Percentiles rank a stretch among this genome's conserved stretches.
phyloP scores from a whole-genome alignment of 2,329 filamentous ascomycete species.

The Alternaria longipes region DNA sequence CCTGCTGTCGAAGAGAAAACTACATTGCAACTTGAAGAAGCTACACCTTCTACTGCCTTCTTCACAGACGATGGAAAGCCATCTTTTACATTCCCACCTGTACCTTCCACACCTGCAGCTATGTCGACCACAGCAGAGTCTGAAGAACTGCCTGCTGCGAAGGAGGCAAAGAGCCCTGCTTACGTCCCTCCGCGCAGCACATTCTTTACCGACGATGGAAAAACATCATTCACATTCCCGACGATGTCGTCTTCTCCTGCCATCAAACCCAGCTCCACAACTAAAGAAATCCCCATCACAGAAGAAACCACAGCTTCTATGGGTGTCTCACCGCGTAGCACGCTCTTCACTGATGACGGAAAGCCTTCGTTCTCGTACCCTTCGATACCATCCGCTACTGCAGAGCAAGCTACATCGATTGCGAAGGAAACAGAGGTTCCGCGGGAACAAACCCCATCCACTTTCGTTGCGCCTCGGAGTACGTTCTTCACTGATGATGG shows the following conservation, averaged over 20 bases:
- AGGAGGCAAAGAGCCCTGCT: background rate
- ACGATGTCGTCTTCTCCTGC: background rate
- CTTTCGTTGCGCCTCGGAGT: constrained; percentile 16
- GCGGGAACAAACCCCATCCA: background rate
- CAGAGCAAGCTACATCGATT: background rate
- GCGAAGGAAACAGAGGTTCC: background rate
- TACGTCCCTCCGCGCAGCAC: constrained; percentile 18
- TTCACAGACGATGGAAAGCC: constrained; percentile 18
- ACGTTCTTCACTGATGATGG: constrained; percentile 19
- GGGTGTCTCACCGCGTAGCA: constrained; percentile 18
- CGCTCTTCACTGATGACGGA: constrained; percentile 18
- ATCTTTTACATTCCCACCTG: constrained; percentile 2
- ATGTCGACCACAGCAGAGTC: background rate
- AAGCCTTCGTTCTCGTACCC: constrained; percentile 19
- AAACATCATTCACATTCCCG: constrained; percentile 17
- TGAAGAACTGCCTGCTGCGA: background rate
- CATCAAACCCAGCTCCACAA: background rate
- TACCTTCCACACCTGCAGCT: background rate
- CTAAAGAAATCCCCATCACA: background rate
- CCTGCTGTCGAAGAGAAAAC: background rate
- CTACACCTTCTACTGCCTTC: constrained; percentile 6
- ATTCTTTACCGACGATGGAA: constrained; percentile 20
- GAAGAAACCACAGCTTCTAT: background rate
- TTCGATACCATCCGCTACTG: background rate
- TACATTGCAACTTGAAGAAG: background rate